Evolutionary conservation across 495 filamentous ascomycete species (phyloP), one percentile per base, ranked within the genome.

Genomic region (Cryomyces minteri): DNA sequence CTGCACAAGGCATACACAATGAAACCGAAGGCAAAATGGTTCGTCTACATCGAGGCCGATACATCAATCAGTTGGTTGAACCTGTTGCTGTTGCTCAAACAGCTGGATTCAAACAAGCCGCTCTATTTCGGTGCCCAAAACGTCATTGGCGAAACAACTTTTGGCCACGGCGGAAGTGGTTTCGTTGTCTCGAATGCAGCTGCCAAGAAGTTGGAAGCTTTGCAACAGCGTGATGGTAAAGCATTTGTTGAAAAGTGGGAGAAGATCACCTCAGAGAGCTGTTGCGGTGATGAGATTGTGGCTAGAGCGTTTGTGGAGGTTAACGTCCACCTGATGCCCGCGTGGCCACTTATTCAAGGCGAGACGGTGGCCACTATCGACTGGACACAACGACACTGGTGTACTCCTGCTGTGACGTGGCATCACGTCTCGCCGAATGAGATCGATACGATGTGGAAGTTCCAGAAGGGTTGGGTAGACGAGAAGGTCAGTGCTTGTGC

Each of bases 1-100:
- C 1, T 61, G 68, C 39, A 49, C 49, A 6, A 45, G 56, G n/a
- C 39, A 63, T 45, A 6, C 25, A 12, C 25, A 43, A 53, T 14
- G 31, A 46, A n/a, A 47, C 45, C 29, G 44, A 2, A 25, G 18
- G 18, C 18, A 25, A 25, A 58, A 28, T 58, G 55, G 55, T 55
- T 51, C 45, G 31, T 58, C 25, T 31, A 53, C 33, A 53, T 55
- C 9, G 55, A 58, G 30, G 50, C 55, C 3, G 55, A 58, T 31
- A 55, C 55, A 11, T 44, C 43, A 31, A 29, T 58, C 4, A 46
- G 40, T 7, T 55, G 53, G 55, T 39, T 51, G 25, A 58, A 55
- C 43, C 40, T 58, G 31, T 39, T 58, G 43, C 53, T 40, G 10
- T 53, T 14, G 14, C 44, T 55, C 4, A 42, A 43, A 28, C 46